These are phyloP conservation scores for Harringtonia lauricola DNA, from an alignment of 2,329 filamentous ascomycete genomes.

Conservation along the genomic window DNA sequence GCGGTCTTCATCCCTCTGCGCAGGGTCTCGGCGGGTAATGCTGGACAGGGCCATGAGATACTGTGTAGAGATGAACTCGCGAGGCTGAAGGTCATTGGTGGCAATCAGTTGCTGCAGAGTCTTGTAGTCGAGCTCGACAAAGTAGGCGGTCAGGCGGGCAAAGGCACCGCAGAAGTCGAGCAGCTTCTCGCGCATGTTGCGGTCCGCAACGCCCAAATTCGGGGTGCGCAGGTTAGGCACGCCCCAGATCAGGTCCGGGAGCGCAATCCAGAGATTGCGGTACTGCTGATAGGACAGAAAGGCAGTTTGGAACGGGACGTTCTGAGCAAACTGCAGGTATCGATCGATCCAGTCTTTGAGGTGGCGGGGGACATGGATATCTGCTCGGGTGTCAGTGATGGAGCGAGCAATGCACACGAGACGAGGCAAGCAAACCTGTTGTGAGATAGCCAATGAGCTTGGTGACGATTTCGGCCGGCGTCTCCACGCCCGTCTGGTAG, in stretches of 20 bases:
- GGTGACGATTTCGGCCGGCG: constrained; percentile 16
- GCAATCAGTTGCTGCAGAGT: constrained; percentile 17
- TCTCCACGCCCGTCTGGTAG: constrained; percentile 21
- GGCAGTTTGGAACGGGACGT: constrained; percentile 22
- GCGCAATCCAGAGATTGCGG: constrained; percentile 36
- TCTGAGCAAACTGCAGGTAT: constrained; percentile 31
- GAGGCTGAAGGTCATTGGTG: constrained; percentile 20
- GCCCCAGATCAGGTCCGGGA: constrained; percentile 38
- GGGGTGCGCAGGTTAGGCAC: constrained; percentile 5
- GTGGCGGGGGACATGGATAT: constrained; percentile 30
- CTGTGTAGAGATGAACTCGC: constrained; percentile 28
- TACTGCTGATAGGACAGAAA: constrained; percentile 33
- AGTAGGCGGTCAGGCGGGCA: constrained; percentile 38
- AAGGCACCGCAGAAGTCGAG: constrained; percentile 28
- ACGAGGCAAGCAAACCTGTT: constrained; percentile 15
- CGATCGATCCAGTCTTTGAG: constrained; percentile 39
- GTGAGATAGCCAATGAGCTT: constrained; percentile 16
- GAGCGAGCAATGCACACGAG: constrained; percentile 5
- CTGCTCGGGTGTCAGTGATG: constrained; percentile 20
- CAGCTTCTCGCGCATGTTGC: constrained; percentile 21
- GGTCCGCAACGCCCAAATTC: constrained; percentile 4
- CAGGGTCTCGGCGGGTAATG: constrained; percentile 19
- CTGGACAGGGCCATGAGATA: constrained; percentile 35
- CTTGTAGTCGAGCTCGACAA: constrained; percentile 37
- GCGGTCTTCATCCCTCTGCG: constrained; percentile 1